Evolutionary conservation across 257 asterid genomes (phyloP), one percentile per base, ranked within the genome.

Genomic region (Agastache rugosa): DNA sequence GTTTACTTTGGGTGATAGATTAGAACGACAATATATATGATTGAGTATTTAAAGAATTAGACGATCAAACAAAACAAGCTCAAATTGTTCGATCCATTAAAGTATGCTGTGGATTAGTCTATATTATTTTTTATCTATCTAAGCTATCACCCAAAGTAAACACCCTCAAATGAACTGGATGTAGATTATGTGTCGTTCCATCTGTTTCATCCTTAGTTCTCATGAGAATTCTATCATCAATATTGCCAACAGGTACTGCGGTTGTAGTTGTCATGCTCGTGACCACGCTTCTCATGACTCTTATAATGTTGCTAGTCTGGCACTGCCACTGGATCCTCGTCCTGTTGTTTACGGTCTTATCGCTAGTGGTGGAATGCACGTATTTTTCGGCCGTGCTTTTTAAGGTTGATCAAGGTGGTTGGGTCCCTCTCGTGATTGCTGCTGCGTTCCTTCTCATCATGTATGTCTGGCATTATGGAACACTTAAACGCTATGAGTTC

Each of bases 401-500:
- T 80, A 94, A 94, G 81, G 83, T 94, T 20, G 88, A 94, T 58
- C 97, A 94, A 68, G 99, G 99, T 5, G 99, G 99, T 23, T 94
- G 99, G 99, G 99, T 92, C 65, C 99, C 99, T 0, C 95, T 94
- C 29, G 99, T 87, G 69, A 92, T 90, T 45, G 93, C 99, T 3
- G 92, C 93, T 1, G 92, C 90, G 14, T 92, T 94, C 79, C 91
- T 94, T 19, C 7, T 90, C 75, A 87, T 94, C 82, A 94, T 94
- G 99, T 86, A 77, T n/a, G 90, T 87, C 66, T 94, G 98, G 99
- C 99, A 94, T 69, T 94, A 87, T 17, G 98, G 98, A 3, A 87
- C 89, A 0, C 78, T 92, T 8, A 94, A 94, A 75, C 90, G 99
- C 45, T 94, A 94, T 9, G 97, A 89, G 83, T 89, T 90, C 37